Percentiles rank a stretch among this genome's conserved stretches.
Evolutionary conservation across 1,139 yeast genomes (phyloP).

Genomic region (Arxiozyma heterogenica): DNA sequence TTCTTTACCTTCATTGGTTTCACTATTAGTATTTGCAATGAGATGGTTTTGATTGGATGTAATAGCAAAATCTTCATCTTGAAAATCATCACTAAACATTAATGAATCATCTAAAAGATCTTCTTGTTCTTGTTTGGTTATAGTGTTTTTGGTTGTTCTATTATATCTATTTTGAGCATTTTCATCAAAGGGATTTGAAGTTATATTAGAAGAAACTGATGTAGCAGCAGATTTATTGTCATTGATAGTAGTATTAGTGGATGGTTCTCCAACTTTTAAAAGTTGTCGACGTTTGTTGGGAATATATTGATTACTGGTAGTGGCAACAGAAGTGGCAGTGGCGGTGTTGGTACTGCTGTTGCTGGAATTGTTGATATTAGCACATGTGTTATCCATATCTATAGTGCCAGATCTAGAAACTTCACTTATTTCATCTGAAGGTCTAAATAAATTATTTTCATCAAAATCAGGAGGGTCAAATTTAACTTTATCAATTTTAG

Average conservation of each 20-base stretch:
- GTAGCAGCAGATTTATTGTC: neutral
- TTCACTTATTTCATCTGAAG: constrained; percentile 30
- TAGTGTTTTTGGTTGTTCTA: neutral
- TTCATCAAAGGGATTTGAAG: neutral
- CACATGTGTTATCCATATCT: constrained; percentile 10
- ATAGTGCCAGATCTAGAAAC: constrained; percentile 25
- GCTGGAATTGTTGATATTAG: neutral
- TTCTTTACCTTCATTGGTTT: neutral
- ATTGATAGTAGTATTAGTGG: neutral
- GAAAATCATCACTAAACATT: constrained; percentile 54
- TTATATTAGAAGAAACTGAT: neutral
- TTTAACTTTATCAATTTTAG: constrained; percentile 39
- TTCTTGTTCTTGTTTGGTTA: constrained; percentile 20
- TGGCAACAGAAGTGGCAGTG: too few relatives aligned
- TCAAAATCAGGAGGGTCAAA: constrained; percentile 48
- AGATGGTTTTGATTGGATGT: neutral
- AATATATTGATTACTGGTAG: neutral
- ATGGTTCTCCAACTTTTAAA: neutral
- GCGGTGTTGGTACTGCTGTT: too few relatives aligned
- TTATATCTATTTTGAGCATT: neutral
- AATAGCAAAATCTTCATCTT: constrained; percentile 25
- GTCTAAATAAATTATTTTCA: constrained; percentile 38
- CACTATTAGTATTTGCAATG: constrained; percentile 1
- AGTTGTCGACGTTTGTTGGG: constrained; percentile 4
- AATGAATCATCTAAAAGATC: constrained; percentile 57